These are phyloP conservation scores for Exophiala viscosa DNA, from an alignment of 2,329 filamentous ascomycete genomes.

Conservation along the genomic window DNA sequence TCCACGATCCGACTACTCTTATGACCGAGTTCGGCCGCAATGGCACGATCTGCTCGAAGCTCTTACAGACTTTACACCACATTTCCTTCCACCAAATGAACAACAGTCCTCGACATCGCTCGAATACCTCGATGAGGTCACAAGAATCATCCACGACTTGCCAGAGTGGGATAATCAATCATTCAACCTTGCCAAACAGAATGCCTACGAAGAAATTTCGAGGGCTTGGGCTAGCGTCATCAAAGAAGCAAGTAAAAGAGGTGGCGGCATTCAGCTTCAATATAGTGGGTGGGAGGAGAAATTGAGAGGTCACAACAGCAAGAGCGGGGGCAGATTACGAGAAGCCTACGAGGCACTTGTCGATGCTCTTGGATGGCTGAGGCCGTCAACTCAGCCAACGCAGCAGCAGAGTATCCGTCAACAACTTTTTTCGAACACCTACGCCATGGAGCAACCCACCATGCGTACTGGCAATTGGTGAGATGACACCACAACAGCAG, in stretches of 20 bases:
- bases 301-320: conserved; percentile 80
- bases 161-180: conserved; percentile 87
- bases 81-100: conserved; percentile 91
- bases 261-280: conserved; percentile 83
- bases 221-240: conserved; percentile 91
- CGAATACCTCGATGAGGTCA: conserved; percentile 83
- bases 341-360: conserved; percentile 75
- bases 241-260: conserved; percentile 83
- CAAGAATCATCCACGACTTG: conserved; percentile 81
- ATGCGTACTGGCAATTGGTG: conserved; percentile 27
- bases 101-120: conserved; percentile 77
- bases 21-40: conserved; percentile 83
- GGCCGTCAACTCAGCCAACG: conserved; percentile 34
- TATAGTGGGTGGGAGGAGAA: conserved; percentile 90
- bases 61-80: conserved; percentile 87
- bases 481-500: background rate
- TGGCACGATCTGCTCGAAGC: conserved; percentile 80
- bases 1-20: conserved; percentile 84
- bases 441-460: conserved; percentile 43
- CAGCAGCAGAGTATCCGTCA: conserved; percentile 48
- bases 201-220: conserved; percentile 92
- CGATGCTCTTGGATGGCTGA: conserved; percentile 74
- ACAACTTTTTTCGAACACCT: conserved; percentile 55
- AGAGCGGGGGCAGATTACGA: conserved; percentile 75
- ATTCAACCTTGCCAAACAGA: conserved; percentile 89